These are phyloP conservation scores for Pseudogymnoascus sp. DNA, from an alignment of 2,329 filamentous ascomycete genomes.

Conservation along the genomic window DNA sequence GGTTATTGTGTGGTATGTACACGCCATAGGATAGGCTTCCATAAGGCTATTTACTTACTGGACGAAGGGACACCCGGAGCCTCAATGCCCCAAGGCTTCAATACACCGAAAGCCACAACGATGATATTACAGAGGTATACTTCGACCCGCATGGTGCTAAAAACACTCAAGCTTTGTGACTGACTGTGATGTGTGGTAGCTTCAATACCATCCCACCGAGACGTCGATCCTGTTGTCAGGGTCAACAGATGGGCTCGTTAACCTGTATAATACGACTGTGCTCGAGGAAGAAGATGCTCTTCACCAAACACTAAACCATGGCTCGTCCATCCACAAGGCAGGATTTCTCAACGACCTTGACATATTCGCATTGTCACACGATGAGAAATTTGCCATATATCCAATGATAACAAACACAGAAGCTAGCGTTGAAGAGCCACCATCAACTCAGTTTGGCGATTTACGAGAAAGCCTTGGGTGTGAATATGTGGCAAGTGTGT, in stretches of 20 bases:
- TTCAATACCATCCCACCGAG: slow-evolving; percentile 54
- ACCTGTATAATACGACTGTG: slow-evolving; percentile 65
- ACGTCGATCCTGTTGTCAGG: slow-evolving; percentile 62
- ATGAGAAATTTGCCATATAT: slow-evolving; percentile 71
- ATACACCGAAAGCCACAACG: slow-evolving; percentile 60
- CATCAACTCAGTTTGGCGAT: slow-evolving; percentile 58
- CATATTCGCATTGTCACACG: slow-evolving; percentile 68
- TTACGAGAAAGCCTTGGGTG: slow-evolving; percentile 58
- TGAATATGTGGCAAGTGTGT: slow-evolving; percentile 67
- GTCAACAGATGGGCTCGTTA: slow-evolving; percentile 73
- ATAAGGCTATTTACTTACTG: slow-evolving; percentile 43
- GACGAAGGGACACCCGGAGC: slow-evolving; percentile 51
- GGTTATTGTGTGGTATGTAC: slow-evolving; percentile 51
- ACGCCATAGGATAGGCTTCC: slow-evolving; percentile 53
- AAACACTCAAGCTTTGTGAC: slow-evolving; percentile 21
- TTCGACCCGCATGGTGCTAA: neutral
- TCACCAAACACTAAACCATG: slow-evolving; percentile 71
- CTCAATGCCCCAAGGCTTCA: slow-evolving; percentile 40
- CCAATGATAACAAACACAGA: slow-evolving; percentile 58
- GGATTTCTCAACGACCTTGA: slow-evolving; percentile 60
- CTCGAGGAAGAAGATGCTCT: slow-evolving; percentile 71
- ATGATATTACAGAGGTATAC: slow-evolving; percentile 55
- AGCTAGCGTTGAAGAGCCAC: slow-evolving; percentile 45
- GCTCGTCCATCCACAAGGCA: slow-evolving; percentile 66
- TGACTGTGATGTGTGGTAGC: slow-evolving; percentile 27